A percentile compares a stretch with the other conserved stretches of the same genome.
Evolutionary conservation across 768 basidiomycete genomes (phyloP).

Genomic region (Rhizopogon vinicolor): DNA sequence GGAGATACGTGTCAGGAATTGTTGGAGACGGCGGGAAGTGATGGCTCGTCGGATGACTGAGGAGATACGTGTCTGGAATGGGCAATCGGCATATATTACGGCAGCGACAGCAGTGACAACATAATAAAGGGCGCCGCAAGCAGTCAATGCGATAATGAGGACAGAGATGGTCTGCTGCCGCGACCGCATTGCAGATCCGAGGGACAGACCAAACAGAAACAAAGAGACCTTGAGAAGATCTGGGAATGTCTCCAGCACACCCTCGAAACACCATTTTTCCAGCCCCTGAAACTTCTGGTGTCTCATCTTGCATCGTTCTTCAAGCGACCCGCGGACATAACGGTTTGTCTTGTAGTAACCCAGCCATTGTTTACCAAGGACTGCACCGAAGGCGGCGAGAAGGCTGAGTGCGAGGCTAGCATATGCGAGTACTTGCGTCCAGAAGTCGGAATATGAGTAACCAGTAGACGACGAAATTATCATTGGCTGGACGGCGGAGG

Average conservation of each 20-base stretch:
- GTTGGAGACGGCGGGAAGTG: not conserved
- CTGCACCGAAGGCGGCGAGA: slow-evolving; percentile 8
- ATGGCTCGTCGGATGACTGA: too few relatives aligned
- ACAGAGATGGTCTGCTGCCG: not conserved
- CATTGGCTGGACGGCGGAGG: too few relatives aligned
- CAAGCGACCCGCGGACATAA: not conserved
- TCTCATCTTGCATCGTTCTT: not conserved
- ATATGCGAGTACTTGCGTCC: slow-evolving; percentile 10
- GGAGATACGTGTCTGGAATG: too few relatives aligned
- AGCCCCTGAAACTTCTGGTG: slow-evolving; percentile 2
- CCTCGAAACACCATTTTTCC: not conserved
- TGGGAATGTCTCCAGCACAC: not conserved
- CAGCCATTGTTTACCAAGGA: slow-evolving; percentile 3
- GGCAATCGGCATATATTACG: not conserved
- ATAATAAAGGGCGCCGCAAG: not conserved
- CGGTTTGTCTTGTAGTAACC: not conserved
- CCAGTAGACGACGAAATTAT: too few relatives aligned
- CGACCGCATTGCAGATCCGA: not conserved
- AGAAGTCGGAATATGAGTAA: not conserved
- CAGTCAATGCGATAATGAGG: not conserved
- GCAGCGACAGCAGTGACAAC: not conserved
- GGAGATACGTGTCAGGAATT: too few relatives aligned
- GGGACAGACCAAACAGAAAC: slow-evolving; percentile 1
- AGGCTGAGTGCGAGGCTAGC: slow-evolving; percentile 2
- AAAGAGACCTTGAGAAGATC: not conserved